Evolutionary conservation across 805 yeast species (phyloP).

Genomic region (Wickerhamiella nectarea): DNA sequence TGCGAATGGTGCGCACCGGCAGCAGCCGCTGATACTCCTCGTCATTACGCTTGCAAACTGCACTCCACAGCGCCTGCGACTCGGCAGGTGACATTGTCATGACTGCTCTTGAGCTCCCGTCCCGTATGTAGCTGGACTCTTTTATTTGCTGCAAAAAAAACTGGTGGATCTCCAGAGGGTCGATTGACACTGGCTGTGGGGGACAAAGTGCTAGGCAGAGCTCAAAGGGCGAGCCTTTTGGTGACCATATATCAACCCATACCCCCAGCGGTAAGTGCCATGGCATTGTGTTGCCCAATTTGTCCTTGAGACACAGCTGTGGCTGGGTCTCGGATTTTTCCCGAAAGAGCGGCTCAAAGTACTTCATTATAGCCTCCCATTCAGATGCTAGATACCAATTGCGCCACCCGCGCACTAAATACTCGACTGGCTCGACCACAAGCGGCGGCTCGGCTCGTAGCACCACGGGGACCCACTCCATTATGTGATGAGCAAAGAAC

Average conservation of each 20-base stretch:
- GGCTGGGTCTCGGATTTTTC: not conserved
- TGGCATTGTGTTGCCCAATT: constrained; percentile 8
- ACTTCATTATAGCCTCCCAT: constrained; percentile 11
- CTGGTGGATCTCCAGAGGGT: constrained; percentile 27
- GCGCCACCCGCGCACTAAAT: constrained; percentile 3
- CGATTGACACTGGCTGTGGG: not conserved
- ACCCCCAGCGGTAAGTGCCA: constrained; percentile 19
- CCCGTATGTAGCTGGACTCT: constrained; percentile 61
- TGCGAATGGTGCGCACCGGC: constrained; percentile 14
- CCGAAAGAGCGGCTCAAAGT: constrained; percentile 12
- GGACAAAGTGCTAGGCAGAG: not conserved
- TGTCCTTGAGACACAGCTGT: constrained; percentile 15
- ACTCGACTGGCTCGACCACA: not conserved
- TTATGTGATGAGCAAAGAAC: not conserved
- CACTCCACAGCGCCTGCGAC: constrained; percentile 42
- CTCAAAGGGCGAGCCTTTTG: not conserved
- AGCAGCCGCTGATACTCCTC: constrained; percentile 21
- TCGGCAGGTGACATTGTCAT: constrained; percentile 60
- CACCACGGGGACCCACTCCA: constrained; percentile 10
- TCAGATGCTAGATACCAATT: constrained; percentile 12
- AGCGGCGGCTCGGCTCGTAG: constrained; percentile 8
- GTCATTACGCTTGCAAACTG: constrained; percentile 13
- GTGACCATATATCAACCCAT: constrained; percentile 11
- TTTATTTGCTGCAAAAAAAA: constrained; percentile 69
- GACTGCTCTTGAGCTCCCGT: constrained; percentile 68